phyloP scores from a whole-genome alignment of 441 rosid genomes.

The Isatis lusitanica region DNA sequence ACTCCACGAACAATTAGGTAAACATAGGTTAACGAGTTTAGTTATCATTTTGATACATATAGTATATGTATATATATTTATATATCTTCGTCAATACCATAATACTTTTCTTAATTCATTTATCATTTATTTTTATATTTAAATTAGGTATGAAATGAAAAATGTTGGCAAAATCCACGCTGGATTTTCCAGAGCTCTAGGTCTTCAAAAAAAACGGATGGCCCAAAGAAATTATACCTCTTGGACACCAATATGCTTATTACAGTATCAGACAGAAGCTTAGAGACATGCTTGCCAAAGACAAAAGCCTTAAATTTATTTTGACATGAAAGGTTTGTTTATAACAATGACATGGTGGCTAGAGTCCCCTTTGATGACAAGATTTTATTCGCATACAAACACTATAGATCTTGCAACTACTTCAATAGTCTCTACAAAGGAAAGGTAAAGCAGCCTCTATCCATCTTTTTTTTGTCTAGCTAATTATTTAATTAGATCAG shows the following conservation, averaged over 20 bases:
- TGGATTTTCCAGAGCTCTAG: conserved; percentile 61
- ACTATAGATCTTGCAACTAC: conserved; percentile 61
- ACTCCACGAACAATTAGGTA: too few species aligned
- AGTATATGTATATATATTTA: not conserved
- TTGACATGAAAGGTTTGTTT: conserved; percentile 57
- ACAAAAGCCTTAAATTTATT: too few species aligned
- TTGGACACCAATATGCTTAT: conserved; percentile 41
- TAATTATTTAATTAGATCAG: not conserved
- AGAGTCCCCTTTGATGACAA: conserved; percentile 55
- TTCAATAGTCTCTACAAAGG: conserved; percentile 50
- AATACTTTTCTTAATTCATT: not conserved
- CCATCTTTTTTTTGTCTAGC: not conserved
- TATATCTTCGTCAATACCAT: not conserved
- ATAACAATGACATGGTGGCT: conserved; percentile 58
- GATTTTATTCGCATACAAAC: conserved; percentile 50
- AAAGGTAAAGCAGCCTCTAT: conserved; percentile 34
- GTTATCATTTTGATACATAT: conserved; percentile 41
- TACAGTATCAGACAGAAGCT: conserved; percentile 45
- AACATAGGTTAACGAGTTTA: too few species aligned
- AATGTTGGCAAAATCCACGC: conserved; percentile 47
- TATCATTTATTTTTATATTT: not conserved
- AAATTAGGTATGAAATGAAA: conserved; percentile 41
- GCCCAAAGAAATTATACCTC: conserved; percentile 28
- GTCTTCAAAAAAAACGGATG: conserved; percentile 41
- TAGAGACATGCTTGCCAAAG: conserved; percentile 31